Conservation (phyloP, 371 early-diverging fungal species). For the Mortierella sp. region DNA sequence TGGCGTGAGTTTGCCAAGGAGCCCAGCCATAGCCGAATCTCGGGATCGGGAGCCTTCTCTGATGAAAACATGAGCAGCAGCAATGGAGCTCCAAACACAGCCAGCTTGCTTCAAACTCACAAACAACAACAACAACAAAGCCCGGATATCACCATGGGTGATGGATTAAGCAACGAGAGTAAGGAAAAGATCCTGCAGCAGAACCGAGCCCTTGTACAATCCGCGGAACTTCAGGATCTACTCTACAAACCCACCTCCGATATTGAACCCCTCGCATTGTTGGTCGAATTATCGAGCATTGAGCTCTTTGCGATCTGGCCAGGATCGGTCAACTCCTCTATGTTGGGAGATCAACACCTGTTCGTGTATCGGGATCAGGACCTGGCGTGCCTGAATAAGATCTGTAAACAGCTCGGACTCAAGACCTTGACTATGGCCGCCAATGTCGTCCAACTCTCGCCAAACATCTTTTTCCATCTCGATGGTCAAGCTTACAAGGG, state of each 20-base stretch:
- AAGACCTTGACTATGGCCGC: constrained; percentile 34
- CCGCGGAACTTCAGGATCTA: constrained; percentile 31
- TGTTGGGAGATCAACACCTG: constrained; percentile 53
- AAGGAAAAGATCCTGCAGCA: constrained; percentile 43
- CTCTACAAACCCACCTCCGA: constrained; percentile 42
- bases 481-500: constrained; percentile 50
- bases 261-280: constrained; percentile 28
- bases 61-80: not conserved
- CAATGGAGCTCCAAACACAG: not conserved
- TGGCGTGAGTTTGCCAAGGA: constrained; percentile 41
- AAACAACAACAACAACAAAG: too few species aligned
- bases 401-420: constrained; percentile 46
- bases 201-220: constrained; percentile 26
- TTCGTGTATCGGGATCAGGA: constrained; percentile 49
- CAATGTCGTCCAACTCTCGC: constrained; percentile 42
- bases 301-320: constrained; percentile 52
- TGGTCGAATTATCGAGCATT: constrained; percentile 43
- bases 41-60: not conserved
- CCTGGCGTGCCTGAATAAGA: constrained; percentile 41
- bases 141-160: not conserved
- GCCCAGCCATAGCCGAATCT: not conserved
- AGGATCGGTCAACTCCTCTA: constrained; percentile 46
- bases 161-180: not conserved
- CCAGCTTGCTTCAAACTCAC: not conserved
- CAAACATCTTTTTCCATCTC: constrained; percentile 33